These are phyloP conservation scores for Whalleya microplaca DNA, from an alignment of 2,329 filamentous ascomycete genomes.

Conservation along the genomic window DNA sequence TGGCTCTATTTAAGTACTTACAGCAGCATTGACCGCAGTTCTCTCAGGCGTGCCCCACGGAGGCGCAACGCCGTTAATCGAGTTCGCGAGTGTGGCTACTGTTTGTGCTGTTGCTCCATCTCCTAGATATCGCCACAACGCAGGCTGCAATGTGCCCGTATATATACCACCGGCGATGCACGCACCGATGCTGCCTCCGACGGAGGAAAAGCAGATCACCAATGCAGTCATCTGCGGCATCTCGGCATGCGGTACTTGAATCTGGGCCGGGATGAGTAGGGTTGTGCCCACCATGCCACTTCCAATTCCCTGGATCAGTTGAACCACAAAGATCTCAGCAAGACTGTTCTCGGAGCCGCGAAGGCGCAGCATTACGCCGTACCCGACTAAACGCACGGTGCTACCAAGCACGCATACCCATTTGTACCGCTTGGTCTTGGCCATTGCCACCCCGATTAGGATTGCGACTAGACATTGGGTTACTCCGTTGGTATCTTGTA, in stretches of 20 bases:
- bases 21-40: constrained; percentile 46
- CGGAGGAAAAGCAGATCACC: constrained; percentile 46
- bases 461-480: constrained; percentile 48
- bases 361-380: constrained; percentile 54
- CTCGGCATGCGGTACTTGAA: constrained; percentile 48
- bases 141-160: constrained; percentile 46
- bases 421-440: constrained; percentile 48
- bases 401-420: constrained; percentile 47
- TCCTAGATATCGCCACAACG: constrained; percentile 43
- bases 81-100: constrained; percentile 47
- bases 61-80: constrained; percentile 47
- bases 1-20: constrained; percentile 26
- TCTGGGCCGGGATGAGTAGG: constrained; percentile 48
- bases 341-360: constrained; percentile 46
- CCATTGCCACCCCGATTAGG: constrained; percentile 46
- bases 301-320: constrained; percentile 52
- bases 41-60: constrained; percentile 45
- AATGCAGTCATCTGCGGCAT: constrained; percentile 53
- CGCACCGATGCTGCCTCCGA: constrained; percentile 44
- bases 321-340: constrained; percentile 51
- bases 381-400: constrained; percentile 49
- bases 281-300: constrained; percentile 49
- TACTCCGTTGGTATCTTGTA: constrained; percentile 40
- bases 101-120: constrained; percentile 31
- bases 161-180: constrained; percentile 54